Evolutionary conservation across 164 flowering plant genomes (phyloP).

Genomic region (Magnolia sinica): DNA sequence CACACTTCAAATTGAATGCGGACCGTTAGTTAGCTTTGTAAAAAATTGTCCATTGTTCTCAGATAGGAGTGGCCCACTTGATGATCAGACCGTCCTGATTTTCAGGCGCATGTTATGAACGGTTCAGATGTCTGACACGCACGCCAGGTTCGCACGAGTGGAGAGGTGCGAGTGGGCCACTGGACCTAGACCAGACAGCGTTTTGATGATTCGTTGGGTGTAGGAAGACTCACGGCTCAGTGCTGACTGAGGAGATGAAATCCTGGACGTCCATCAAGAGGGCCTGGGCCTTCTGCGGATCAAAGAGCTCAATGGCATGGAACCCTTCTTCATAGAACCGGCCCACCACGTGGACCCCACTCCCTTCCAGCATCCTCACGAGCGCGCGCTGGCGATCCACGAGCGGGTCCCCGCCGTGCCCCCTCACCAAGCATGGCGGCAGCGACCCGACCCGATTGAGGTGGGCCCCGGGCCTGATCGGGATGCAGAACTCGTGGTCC

Average conservation of each 20-base stretch:
- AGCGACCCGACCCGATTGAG: slow-evolving; percentile 35
- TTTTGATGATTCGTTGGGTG: too few relatives aligned
- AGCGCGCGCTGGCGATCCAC: slow-evolving; percentile 37
- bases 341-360: slow-evolving; percentile 36
- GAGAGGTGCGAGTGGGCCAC: too few relatives aligned
- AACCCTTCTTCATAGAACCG: slow-evolving; percentile 31
- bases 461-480: slow-evolving; percentile 7
- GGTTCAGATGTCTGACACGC: too few relatives aligned
- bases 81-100: too few relatives aligned
- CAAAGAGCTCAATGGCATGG: slow-evolving; percentile 29
- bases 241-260: slow-evolving; percentile 16
- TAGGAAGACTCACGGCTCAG: neutral
- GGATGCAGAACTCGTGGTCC: slow-evolving; percentile 55
- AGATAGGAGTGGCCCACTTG: too few relatives aligned
- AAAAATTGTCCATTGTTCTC: too few relatives aligned
- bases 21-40: too few relatives aligned
- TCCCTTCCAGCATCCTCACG: slow-evolving; percentile 25
- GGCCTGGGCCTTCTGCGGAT: slow-evolving; percentile 12
- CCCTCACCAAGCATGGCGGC: slow-evolving; percentile 33
- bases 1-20: too few relatives aligned
- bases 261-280: slow-evolving; percentile 20
- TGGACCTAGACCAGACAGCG: too few relatives aligned
- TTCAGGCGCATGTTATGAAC: too few relatives aligned
- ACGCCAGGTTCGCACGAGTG: too few relatives aligned
- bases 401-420: slow-evolving; percentile 17